These are phyloP conservation scores for Amauroascus niger DNA, from an alignment of 2,329 filamentous ascomycete genomes.

Conservation along the genomic window DNA sequence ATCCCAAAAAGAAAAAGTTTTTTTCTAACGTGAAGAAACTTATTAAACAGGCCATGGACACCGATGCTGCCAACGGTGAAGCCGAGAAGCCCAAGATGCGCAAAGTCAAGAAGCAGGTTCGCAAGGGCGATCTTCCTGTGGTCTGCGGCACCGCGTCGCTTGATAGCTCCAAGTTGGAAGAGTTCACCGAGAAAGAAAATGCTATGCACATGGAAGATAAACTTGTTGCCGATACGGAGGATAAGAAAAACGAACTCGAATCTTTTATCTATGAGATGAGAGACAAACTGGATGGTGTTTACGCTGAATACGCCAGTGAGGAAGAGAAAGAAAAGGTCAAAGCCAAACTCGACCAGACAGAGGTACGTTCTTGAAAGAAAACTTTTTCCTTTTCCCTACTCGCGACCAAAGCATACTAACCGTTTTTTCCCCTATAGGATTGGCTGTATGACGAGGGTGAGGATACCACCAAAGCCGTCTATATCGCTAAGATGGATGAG, in stretches of 20 bases:
- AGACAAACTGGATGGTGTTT: constrained; percentile 88
- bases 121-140: constrained; percentile 90
- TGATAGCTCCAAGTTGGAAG: constrained; percentile 56
- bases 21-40: constrained; percentile 23
- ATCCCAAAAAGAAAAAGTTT: constrained; percentile 15
- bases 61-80: constrained; percentile 54
- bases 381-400: background rate
- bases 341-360: constrained; percentile 68
- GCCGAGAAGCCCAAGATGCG: constrained; percentile 70
- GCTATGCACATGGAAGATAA: constrained; percentile 97
- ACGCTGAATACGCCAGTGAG: constrained; percentile 77
- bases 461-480: constrained; percentile 85
- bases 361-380: constrained; percentile 53
- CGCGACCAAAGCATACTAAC: background rate
- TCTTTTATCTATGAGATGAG: constrained; percentile 94
- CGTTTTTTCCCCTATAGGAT: constrained; percentile 52
- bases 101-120: constrained; percentile 98
- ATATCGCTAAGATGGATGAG: constrained; percentile 91
- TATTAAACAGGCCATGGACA: constrained; percentile 65
- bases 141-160: constrained; percentile 72
- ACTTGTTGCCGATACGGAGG: constrained; percentile 92
- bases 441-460: constrained; percentile 98
- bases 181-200: constrained; percentile 70
- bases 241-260: constrained; percentile 99
- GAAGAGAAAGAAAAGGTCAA: constrained; percentile 85